Conservation (phyloP, 768 basidiomycete genomes). For the Trametes meyenii region DNA sequence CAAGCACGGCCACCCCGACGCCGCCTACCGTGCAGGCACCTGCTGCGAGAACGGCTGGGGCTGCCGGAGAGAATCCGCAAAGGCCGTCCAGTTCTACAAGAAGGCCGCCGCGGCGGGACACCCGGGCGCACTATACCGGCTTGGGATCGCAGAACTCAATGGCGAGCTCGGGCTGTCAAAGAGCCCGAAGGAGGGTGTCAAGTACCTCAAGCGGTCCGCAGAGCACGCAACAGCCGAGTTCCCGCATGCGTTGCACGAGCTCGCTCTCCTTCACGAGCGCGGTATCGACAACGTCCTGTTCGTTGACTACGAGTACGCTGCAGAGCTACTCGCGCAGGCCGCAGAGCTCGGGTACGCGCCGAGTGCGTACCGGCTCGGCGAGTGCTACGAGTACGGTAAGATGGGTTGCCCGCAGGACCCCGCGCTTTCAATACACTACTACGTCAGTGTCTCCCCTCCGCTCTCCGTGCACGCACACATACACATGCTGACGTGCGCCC, state of each 20-base stretch:
- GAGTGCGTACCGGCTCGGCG: constrained; percentile 92
- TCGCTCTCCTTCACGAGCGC: constrained; percentile 92
- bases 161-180: constrained; percentile 88
- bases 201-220: constrained; percentile 97
- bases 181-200: constrained; percentile 94
- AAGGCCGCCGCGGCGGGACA: constrained; percentile 92
- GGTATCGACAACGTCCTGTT: constrained; percentile 98
- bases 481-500: constrained; percentile 13
- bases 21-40: constrained; percentile 92
- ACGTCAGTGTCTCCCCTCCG: constrained; percentile 59
- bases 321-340: constrained; percentile 92
- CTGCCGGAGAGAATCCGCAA: constrained; percentile 87
- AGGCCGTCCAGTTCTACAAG: constrained; percentile 90
- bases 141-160: constrained; percentile 95
- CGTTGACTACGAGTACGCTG: constrained; percentile 93
- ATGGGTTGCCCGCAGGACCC: constrained; percentile 98
- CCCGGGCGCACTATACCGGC: constrained; percentile 94
- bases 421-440: constrained; percentile 97
- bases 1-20: constrained; percentile 96
- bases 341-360: constrained; percentile 96
- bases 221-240: constrained; percentile 95
- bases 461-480: not conserved
- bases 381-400: constrained; percentile 99
- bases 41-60: constrained; percentile 99
- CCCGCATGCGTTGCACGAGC: constrained; percentile 93